Evolutionary conservation across 1,284 basidiomycete genomes (phyloP), one percentile per base, ranked within the genome.

Genomic region (Sporisorium exsertum): DNA sequence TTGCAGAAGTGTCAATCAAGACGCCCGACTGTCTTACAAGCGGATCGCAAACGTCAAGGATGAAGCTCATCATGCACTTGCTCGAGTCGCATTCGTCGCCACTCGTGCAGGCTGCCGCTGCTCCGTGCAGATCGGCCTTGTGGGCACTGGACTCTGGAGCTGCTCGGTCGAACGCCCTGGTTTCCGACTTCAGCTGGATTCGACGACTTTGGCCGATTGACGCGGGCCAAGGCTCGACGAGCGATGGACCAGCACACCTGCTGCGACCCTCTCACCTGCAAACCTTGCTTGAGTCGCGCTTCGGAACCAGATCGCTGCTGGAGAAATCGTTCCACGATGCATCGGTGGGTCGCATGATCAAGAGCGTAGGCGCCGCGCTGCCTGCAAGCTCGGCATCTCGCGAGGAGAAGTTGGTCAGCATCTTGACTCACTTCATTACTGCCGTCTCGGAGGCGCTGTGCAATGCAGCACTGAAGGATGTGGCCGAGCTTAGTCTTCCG

Each of bases 381-480:
- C 68, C 72, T 16, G 65, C 77, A 27, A 74, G 67, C 35, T 64
- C 75, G n/a, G 53, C 68, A 6, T 66, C 72, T 5, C 67, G 75
- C 27, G 45, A 43, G 26, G 37, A 68, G 47, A 66, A 68, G 52
- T 54, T 76, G 10, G 29, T 42, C 10, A 40, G 42, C 18, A 61
- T 68, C 24, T 29, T 72, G 42, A 12, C 42, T 20, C 43, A 57
- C 58, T 72, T 67, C 29, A 50, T 64, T 18, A 40, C 50, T 42
- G 37, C 61, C 18, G 61, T 72, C 0, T 72, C 70, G 13, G 64
- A 66, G 64, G 47, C 52, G 18, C 57, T 72, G 37, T 65, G 58
- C 56, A 62, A 49, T 12, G 58, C 69, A 2, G 63, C 59, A 32
- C 40, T 58, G 51, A 71, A 65, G 42, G 63, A 71, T 13, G 10